These are phyloP conservation scores for Nasturtium officinale DNA, from an alignment of 345 rosid genomes.

Conservation along the genomic window DNA sequence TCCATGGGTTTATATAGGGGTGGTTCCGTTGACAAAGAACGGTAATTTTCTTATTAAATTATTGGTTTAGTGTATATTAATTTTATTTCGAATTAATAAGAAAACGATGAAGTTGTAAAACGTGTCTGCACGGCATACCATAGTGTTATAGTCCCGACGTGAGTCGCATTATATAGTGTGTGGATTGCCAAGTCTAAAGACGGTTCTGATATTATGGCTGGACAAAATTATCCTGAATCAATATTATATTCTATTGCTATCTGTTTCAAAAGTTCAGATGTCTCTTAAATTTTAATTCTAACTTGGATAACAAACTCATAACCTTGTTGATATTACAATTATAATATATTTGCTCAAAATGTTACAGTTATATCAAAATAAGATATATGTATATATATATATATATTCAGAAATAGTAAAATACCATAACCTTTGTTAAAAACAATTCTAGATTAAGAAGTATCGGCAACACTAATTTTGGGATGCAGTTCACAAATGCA, in stretches of 20 bases:
- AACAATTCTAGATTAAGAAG: background rate
- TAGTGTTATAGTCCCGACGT: constrained; percentile 34
- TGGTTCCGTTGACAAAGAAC: constrained; percentile 20
- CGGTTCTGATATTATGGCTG: constrained; percentile 3
- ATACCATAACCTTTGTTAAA: background rate
- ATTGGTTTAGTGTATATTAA: constrained; percentile 12
- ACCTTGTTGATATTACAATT: background rate
- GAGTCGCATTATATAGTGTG: constrained; percentile 33
- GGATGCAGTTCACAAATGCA: background rate
- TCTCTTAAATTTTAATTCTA: background rate
- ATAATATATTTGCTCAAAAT: background rate
- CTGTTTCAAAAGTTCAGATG: background rate
- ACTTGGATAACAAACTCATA: background rate
- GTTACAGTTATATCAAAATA: too few relatives aligned
- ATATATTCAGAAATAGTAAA: too few relatives aligned
- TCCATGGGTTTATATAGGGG: constrained; percentile 27
- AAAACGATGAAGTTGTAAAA: constrained; percentile 26
- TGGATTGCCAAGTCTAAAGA: constrained; percentile 30
- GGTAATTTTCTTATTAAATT: background rate
- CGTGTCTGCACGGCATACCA: constrained; percentile 41
- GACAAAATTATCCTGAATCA: background rate
- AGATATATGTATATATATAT: too few relatives aligned
- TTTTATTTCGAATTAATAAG: background rate
- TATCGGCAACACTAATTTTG: background rate
- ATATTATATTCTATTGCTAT: background rate